These are phyloP conservation scores for Talaromyces piceae DNA, from an alignment of 2,329 filamentous ascomycete genomes.

Conservation along the genomic window DNA sequence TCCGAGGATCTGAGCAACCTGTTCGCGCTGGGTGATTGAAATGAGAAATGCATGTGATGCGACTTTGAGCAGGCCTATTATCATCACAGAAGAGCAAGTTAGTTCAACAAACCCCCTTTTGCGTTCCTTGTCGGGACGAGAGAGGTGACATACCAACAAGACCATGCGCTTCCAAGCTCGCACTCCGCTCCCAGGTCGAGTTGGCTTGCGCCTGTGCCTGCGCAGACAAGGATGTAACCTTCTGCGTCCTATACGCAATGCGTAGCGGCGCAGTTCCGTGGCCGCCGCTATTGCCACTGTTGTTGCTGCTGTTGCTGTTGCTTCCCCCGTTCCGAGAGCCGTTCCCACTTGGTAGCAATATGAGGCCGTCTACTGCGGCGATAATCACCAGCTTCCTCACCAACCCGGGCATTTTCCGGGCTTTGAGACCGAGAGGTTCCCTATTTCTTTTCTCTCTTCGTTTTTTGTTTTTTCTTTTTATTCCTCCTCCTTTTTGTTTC, in stretches of 20 bases:
- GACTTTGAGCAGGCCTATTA: constrained; percentile 71
- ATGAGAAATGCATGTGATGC: constrained; percentile 77
- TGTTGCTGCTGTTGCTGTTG: constrained; percentile 24
- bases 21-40: constrained; percentile 75
- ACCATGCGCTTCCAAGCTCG: constrained; percentile 43
- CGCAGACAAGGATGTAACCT: constrained; percentile 43
- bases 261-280: constrained; percentile 46
- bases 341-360: constrained; percentile 64
- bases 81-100: constrained; percentile 3
- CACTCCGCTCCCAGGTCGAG: constrained; percentile 21
- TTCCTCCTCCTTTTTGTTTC: neutral
- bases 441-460: constrained; percentile 6
- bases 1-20: constrained; percentile 80
- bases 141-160: constrained; percentile 46
- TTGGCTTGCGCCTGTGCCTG: constrained; percentile 23
- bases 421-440: too few species aligned
- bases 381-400: constrained; percentile 74
- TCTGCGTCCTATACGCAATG: constrained; percentile 60
- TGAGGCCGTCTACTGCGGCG: constrained; percentile 72
- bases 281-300: neutral
- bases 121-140: neutral
- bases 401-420: constrained; percentile 69
- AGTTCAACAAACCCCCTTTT: too few species aligned
- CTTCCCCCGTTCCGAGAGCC: constrained; percentile 38
- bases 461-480: neutral